Base-by-base conservation (phyloP, 2,329 filamentous ascomycete species). In the Ophiostoma sp. region DNA sequence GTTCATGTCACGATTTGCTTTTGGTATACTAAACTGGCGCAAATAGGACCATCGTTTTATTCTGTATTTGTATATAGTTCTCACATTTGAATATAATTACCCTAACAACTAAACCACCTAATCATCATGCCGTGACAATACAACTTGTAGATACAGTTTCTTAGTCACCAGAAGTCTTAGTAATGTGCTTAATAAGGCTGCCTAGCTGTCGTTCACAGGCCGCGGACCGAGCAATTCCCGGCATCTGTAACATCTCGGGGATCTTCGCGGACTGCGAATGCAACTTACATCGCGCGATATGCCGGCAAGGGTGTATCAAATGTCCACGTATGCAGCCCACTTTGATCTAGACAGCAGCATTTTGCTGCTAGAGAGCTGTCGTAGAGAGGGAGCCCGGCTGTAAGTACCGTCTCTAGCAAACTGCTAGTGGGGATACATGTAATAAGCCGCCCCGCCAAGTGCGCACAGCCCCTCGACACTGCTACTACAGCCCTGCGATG, bases 391-490 rank as follows among this genome's bases (percentile, higher is more conserved):
- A 62, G 16, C 58, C 58, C 38, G 36, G 9, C 58, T 40, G 7
- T 60, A 44, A 0, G 60, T 63, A 63, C 40, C n/a, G 2, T 8
- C 16, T 11, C 60, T 42, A 18, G 40, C 18, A 63, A 41, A 36
- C 44, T 58, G 38, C 38, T 40, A 41, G 49, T 9, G 8, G 16
- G n/a, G 5, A 16, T 41, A 66, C 49, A 12, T 66, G 36, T 38
- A 14, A 27, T 27, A 27, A 27, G 27, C 27, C 27, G 27, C 27
- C 44, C 27, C 9, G 49, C 49, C 18, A 18, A 16, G 27, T 47
- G 27, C 12, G 11, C 64, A 65, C 45, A 65, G 64, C 64, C 64
- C 36, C 64, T 18, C 63, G 8, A 11, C 27, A 27, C 41, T 41
- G 49, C 49, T 55, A 55, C 49, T 27, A 52, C 45, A 47, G 16